Evolutionary conservation across 176 grass and related monocot species (phyloP).

Genomic region (Cenchrus fungigraminus): DNA sequence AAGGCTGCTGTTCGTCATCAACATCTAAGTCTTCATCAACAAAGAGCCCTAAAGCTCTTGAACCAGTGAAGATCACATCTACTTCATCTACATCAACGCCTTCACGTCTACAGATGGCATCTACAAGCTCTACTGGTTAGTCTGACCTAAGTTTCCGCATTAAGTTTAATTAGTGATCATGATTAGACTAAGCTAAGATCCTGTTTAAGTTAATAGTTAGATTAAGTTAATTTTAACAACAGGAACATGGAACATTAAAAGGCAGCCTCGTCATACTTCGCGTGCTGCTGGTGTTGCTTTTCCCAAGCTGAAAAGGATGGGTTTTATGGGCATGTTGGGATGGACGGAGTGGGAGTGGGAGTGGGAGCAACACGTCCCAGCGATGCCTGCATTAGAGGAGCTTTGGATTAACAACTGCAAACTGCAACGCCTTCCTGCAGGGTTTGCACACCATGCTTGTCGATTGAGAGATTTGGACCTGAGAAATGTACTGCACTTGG

Average conservation of each 20-base stretch:
- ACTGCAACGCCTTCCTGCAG: slow-evolving; percentile 14
- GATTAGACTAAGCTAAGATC: too few relatives aligned
- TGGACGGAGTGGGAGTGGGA: slow-evolving; percentile 38
- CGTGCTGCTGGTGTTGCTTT: neutral
- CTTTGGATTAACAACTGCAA: neutral
- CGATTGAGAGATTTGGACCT: neutral
- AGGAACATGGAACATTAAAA: neutral
- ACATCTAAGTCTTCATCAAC: too few relatives aligned
- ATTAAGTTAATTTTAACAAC: too few relatives aligned
- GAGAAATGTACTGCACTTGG: neutral
- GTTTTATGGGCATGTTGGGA: neutral
- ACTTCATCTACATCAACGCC: too few relatives aligned
- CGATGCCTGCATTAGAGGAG: neutral
- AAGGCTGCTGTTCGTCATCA: too few relatives aligned
- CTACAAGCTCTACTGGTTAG: too few relatives aligned
- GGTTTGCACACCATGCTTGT: neutral
- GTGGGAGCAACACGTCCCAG: slow-evolving; percentile 9
- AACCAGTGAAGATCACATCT: too few relatives aligned
- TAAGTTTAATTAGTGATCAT: too few relatives aligned
- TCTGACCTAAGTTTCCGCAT: too few relatives aligned
- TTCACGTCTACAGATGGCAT: too few relatives aligned
- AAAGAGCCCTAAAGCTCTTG: too few relatives aligned
- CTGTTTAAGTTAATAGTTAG: too few relatives aligned
- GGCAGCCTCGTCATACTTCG: neutral
- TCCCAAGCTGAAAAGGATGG: neutral